A percentile compares a stretch with the other conserved stretches of the same genome.
phyloP scores from a whole-genome alignment of 1,139 yeast species.

The Taphrina populina region DNA sequence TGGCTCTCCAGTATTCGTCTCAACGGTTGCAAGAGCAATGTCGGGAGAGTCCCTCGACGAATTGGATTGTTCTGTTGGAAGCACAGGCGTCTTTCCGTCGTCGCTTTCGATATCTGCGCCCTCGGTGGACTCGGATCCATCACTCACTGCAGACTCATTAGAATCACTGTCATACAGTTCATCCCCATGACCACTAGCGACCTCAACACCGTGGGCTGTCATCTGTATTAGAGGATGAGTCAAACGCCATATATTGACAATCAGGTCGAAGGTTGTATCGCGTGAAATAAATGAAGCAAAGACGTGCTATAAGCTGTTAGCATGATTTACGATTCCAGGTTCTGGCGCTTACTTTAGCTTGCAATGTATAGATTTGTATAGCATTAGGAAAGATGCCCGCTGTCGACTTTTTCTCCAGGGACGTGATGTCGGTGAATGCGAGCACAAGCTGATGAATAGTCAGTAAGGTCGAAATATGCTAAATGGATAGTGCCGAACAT shows the following conservation, averaged over 20 bases:
- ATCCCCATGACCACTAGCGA: conserved; percentile 40
- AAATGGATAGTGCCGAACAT: conserved; percentile 41
- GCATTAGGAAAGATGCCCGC: conserved; percentile 94
- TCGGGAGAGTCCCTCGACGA: conserved; percentile 9
- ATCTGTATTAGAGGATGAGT: conserved; percentile 46
- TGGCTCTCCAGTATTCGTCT: conserved; percentile 1
- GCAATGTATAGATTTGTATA: conserved; percentile 66
- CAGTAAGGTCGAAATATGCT: too few relatives aligned
- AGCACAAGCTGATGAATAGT: conserved; percentile 52
- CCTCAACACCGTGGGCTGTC: conserved; percentile 50
- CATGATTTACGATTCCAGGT: too few relatives aligned
- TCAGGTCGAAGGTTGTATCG: conserved; percentile 70
- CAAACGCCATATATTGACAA: conserved; percentile 49
- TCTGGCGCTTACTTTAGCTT: conserved; percentile 44
- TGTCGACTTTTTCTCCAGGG: conserved; percentile 75
- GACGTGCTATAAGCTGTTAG: conserved; percentile 51
- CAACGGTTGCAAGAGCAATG: too few relatives aligned
- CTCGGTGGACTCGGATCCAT: background rate
- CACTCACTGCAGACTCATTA: background rate
- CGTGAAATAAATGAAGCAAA: conserved; percentile 88
- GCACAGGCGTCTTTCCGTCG: background rate
- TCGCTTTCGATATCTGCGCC: background rate
- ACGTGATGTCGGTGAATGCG: conserved; percentile 66
- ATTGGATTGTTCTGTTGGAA: background rate
- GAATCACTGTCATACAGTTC: conserved; percentile 37